Base-by-base conservation (phyloP, 352 stramenopile species). In the Blastocystis sp. region DNA sequence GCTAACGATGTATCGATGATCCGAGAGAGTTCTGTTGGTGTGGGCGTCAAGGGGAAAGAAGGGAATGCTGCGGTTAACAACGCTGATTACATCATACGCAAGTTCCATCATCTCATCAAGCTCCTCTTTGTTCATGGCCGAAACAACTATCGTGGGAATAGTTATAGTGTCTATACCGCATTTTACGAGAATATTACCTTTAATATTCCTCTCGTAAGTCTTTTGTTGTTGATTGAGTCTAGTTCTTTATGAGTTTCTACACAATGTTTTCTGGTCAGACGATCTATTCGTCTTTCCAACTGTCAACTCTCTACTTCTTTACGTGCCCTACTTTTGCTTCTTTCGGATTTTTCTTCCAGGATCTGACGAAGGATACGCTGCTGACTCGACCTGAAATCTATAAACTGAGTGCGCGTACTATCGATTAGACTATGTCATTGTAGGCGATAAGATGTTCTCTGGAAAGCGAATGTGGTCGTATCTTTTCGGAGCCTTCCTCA, bases 1-100 rank as follows among this genome's bases (percentile, higher is more conserved):
- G 97, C 97, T 34, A 99, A 99, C 90, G 97, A 99, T 87, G 97
- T 99, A 55, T 95, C 95, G 43, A 99, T 99, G 97, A 99, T 99
- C 90, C 96, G 98, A 90, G 95, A 98, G 91, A 97, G 97, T 13
- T 96, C 98, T 89, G 95, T 99, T 70, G 97, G 97, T 64, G 94
- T 99, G 53, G 97, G 97, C 18, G 98, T 99, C 91, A 98, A 94
- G 29, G 97, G 97, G 15, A 94, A 98, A 87, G 97, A 99, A 92
- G 97, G 97, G n/a, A 96, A 98, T 91, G 96, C 98, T 87, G 97
- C 97, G 20, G 97, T 98, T 7, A 99, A 99, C 91, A 94, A 92
- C 23, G 94, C 95, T 59, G 97, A 99, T 91, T 99, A 98, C 92
- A 95, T 96, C 8, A 98, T 99, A 70, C 95, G 95, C 34, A 96